Evolutionary conservation across 148 eudicot species (phyloP), one percentile per base, ranked within the genome.

Genomic region (Cornus suecica): DNA sequence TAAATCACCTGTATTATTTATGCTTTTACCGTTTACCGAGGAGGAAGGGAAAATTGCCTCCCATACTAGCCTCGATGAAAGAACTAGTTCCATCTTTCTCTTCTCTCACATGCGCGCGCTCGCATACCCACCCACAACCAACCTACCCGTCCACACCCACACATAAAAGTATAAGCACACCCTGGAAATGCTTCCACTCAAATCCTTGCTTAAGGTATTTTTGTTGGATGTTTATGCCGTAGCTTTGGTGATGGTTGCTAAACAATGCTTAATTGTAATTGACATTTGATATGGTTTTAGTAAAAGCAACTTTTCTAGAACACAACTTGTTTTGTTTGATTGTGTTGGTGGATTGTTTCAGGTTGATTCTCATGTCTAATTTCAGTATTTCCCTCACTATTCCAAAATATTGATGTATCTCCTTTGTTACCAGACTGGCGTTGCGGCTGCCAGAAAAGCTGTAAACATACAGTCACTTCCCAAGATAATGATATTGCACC

Each of bases 401-500:
- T n/a, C n/a, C n/a, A n/a, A 16, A 61, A 37, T 60, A 61, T 25
- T 63, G 24, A 32, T 20, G 25, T 62, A 29, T 62, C 28, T 31
- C 16, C 7, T 26, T 77, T 25, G 30, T 9, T 76, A 64, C 76
- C 87, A 94, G 98, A 90, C 91, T 66, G 92, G 94, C 75, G 84
- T 92, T 69, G 97, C 87, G 72, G 81, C 88, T 86, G 99, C 99
- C 64, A 91, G 91, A 82, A 94, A 94, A 82, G 89, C 92, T 76
- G 81, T 89, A 30, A 87, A 88, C 82, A 88, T 94, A 72, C 92
- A 84, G 79, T 84, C 90, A 69, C 89, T 92, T 41, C 87, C 99
- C 26, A 88, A 92, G 86, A 87, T 94, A 25, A 79, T 94, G 96
- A 88, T 94, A 77, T 75, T 94, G 86, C 99, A 94, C 77, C 78